Evolutionary conservation across 1,284 basidiomycete genomes (phyloP).

Genomic region (Tilletia caries): DNA sequence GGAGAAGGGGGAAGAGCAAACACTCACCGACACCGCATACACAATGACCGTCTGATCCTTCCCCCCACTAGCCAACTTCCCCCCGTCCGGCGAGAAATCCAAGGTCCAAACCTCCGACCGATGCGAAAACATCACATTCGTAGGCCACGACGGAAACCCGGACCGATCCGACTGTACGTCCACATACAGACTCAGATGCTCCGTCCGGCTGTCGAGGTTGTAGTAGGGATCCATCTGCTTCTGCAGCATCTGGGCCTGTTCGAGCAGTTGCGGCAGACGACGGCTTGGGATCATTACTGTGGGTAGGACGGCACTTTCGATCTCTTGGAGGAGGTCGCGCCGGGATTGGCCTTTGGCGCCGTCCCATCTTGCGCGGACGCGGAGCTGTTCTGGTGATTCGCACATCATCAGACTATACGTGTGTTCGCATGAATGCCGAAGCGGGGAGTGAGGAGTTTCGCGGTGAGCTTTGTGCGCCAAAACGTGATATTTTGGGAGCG

Average conservation of each 20-base stretch:
- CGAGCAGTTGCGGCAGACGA: slow-evolving; percentile 76
- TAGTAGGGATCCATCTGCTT: slow-evolving; percentile 46
- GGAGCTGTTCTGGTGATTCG: slow-evolving; percentile 67
- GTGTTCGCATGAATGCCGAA: slow-evolving; percentile 16
- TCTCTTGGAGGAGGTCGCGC: slow-evolving; percentile 67
- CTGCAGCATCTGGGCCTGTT: slow-evolving; percentile 80
- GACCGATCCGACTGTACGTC: slow-evolving; percentile 76
- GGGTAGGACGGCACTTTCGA: slow-evolving; percentile 79
- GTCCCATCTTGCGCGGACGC: slow-evolving; percentile 80
- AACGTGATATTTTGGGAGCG: no score
- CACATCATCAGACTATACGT: slow-evolving; percentile 47
- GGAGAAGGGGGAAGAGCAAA: no score
- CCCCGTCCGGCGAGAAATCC: slow-evolving; percentile 87
- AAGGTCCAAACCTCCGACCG: slow-evolving; percentile 92
- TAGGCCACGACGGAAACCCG: slow-evolving; percentile 74
- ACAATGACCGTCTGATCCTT: slow-evolving; percentile 83
- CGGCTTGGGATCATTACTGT: slow-evolving; percentile 86
- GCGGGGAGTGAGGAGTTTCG: slow-evolving; percentile 17
- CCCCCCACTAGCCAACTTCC: slow-evolving; percentile 78
- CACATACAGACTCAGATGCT: slow-evolving; percentile 72
- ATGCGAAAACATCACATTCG: slow-evolving; percentile 72
- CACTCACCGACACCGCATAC: slow-evolving; percentile 60
- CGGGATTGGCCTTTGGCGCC: slow-evolving; percentile 78
- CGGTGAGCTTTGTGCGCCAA: slow-evolving; percentile 42
- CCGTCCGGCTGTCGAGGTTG: slow-evolving; percentile 48